These are phyloP conservation scores for Lagenaria siceraria DNA, from an alignment of 306 rosid species.

Conservation along the genomic window DNA sequence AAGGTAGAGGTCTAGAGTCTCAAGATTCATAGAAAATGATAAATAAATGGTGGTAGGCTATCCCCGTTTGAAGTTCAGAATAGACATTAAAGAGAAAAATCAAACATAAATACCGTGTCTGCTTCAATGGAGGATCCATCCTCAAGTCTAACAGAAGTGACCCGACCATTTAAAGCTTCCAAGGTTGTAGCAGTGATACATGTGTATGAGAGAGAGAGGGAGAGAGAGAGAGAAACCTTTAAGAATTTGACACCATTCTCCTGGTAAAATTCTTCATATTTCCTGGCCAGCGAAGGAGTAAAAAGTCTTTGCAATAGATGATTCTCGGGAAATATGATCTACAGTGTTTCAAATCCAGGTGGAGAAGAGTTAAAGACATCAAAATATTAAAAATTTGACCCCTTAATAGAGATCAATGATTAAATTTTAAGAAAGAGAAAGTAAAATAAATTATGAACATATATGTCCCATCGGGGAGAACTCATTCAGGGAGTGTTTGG, in stretches of 20 bases:
- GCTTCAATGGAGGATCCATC: constrained; percentile 81
- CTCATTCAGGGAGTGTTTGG: too few relatives aligned
- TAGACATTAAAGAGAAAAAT: not conserved
- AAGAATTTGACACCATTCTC: constrained; percentile 75
- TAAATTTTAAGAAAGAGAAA: not conserved
- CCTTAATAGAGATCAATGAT: not conserved
- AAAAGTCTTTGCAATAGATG: constrained; percentile 75
- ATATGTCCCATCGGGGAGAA: not conserved
- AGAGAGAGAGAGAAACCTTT: constrained; percentile 39
- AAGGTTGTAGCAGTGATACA: not conserved
- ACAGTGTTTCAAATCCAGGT: constrained; percentile 8
- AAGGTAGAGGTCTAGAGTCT: not conserved
- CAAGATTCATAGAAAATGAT: not conserved
- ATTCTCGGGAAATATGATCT: constrained; percentile 75
- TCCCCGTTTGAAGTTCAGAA: not conserved
- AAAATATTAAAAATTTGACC: not conserved
- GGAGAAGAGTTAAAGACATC: not conserved
- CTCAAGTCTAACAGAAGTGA: constrained; percentile 60
- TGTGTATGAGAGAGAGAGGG: not conserved
- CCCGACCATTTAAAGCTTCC: constrained; percentile 22
- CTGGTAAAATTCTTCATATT: constrained; percentile 79
- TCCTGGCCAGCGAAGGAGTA: constrained; percentile 77
- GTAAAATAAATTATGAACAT: not conserved
- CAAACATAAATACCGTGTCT: constrained; percentile 37
- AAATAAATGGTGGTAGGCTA: not conserved